These are phyloP conservation scores for Vitis hybrid DNA, from an alignment of 177 flowering plant species.

Conservation along the genomic window DNA sequence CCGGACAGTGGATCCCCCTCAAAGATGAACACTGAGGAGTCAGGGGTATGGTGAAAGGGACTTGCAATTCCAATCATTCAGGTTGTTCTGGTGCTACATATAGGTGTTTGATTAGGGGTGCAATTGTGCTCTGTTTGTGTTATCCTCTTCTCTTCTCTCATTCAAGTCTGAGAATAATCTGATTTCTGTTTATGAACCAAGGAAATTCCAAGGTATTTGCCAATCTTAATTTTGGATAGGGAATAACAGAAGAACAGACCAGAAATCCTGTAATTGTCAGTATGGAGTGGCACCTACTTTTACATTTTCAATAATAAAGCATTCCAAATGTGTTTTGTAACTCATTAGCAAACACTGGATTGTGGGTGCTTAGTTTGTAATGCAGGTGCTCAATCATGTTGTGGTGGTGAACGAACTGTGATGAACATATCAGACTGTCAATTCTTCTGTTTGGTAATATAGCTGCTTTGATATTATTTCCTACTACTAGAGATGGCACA, in stretches of 20 bases:
- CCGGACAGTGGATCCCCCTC: conserved; percentile 83
- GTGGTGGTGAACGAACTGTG: no score
- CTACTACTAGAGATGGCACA: no score
- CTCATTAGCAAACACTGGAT: no score
- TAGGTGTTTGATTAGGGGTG: conserved; percentile 26
- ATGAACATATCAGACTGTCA: no score
- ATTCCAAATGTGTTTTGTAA: conserved; percentile 1
- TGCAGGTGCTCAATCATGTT: no score
- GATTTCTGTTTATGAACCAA: conserved; percentile 20
- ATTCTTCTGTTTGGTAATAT: no score
- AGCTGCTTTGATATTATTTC: no score
- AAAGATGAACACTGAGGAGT: conserved; percentile 45
- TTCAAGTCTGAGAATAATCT: conserved; percentile 24
- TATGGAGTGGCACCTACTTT: conserved; percentile 12
- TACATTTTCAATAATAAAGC: conserved; percentile 20
- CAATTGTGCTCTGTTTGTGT: conserved; percentile 8
- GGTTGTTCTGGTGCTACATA: conserved; percentile 11
- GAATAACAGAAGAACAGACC: conserved; percentile 10
- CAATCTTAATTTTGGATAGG: conserved; percentile 10
- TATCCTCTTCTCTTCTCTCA: conserved; percentile 12
- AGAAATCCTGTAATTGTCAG: conserved; percentile 15
- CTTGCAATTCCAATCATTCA: conserved; percentile 6
- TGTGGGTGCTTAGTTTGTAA: no score
- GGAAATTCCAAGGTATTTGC: conserved; percentile 14
- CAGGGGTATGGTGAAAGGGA: conserved; percentile 8